Conservation (phyloP, 2,329 filamentous ascomycete genomes). For the Cordyceps tenuipes region DNA sequence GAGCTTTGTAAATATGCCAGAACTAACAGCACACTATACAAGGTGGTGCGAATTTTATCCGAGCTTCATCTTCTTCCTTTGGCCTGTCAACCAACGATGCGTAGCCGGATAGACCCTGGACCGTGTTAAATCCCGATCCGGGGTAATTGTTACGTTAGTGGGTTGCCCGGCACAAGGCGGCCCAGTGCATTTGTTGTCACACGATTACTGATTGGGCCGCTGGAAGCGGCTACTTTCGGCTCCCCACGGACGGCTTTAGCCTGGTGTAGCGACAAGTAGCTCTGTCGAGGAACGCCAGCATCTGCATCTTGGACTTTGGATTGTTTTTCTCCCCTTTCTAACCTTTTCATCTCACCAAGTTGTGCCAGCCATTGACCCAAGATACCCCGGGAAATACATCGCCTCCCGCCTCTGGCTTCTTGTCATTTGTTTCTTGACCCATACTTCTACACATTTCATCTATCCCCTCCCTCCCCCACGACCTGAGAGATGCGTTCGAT, state of each 20-base stretch:
- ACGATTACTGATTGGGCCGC: background rate
- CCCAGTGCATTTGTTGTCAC: constrained; percentile 1
- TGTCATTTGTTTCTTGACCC: background rate
- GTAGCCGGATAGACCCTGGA: background rate
- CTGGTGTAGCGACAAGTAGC: background rate
- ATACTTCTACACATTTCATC: background rate
- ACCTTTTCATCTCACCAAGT: constrained; percentile 9
- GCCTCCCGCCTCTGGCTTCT: background rate
- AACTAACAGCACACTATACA: too few relatives aligned
- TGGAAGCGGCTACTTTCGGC: constrained; percentile 24
- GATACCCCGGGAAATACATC: background rate
- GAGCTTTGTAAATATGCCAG: too few relatives aligned
- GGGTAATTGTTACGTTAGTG: background rate
- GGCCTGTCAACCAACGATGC: background rate
- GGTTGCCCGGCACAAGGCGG: constrained; percentile 5
- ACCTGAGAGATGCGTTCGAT: constrained; percentile 44
- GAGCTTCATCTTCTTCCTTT: too few relatives aligned
- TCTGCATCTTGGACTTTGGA: background rate
- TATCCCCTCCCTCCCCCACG: background rate
- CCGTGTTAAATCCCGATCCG: background rate
- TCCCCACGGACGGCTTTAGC: constrained; percentile 22
- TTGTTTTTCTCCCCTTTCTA: constrained; percentile 1
- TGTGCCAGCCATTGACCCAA: background rate
- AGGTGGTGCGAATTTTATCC: too few relatives aligned
- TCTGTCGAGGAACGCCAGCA: background rate